phyloP scores from a whole-genome alignment of 2,329 filamentous ascomycete genomes.

The Botrytis deweyae region DNA sequence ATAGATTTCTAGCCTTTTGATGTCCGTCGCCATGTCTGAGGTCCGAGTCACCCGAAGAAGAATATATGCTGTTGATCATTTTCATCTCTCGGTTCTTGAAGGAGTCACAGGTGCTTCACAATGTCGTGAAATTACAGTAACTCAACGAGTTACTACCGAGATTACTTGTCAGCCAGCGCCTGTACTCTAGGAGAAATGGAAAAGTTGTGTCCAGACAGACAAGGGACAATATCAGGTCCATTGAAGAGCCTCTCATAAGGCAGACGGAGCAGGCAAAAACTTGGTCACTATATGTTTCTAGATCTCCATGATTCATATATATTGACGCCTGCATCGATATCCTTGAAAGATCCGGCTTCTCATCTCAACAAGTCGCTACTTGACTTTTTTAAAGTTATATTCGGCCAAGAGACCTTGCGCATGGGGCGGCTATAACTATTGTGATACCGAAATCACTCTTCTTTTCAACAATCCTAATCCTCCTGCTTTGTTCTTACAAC shows the following conservation, averaged over 20 bases:
- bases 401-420: background rate
- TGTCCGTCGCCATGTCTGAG: conserved; percentile 1
- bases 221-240: background rate
- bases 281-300: background rate
- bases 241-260: background rate
- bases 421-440: background rate
- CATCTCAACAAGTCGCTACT: background rate
- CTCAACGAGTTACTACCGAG: conserved; percentile 10
- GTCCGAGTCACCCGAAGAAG: conserved; percentile 16
- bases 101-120: conserved; percentile 17
- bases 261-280: background rate
- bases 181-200: conserved; percentile 1
- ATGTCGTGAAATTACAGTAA: background rate
- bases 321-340: background rate
- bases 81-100: background rate
- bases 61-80: conserved; percentile 9
- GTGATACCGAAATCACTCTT: background rate
- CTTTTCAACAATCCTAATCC: background rate
- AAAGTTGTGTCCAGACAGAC: background rate
- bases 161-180: background rate
- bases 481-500: background rate
- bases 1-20: conserved; percentile 6
- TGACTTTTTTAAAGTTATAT: background rate
- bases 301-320: background rate
- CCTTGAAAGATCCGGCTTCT: background rate